phyloP scores from a whole-genome alignment of 148 eudicot species.

The Arbutus unedo region DNA sequence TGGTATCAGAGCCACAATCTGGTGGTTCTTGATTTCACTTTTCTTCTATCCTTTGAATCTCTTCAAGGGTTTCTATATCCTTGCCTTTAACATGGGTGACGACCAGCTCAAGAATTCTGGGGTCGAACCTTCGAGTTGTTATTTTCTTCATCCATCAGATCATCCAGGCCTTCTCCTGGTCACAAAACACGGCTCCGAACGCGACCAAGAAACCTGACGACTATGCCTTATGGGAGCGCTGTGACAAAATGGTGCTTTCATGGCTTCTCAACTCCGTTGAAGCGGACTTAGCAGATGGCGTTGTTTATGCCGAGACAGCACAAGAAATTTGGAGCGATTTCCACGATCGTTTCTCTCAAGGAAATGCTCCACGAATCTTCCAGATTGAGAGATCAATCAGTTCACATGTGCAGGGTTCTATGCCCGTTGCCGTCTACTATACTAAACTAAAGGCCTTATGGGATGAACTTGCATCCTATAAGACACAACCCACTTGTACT shows the following conservation, averaged over 20 bases:
- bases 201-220: too few species aligned
- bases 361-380: background rate
- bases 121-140: background rate
- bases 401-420: background rate
- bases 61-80: background rate
- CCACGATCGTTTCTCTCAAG: background rate
- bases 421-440: background rate
- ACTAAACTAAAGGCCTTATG: background rate
- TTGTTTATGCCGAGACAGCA: background rate
- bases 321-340: background rate
- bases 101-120: background rate
- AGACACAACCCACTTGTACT: background rate
- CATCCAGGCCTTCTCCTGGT: background rate
- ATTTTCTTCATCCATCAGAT: background rate
- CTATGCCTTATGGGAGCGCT: background rate
- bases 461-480: background rate
- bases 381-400: background rate
- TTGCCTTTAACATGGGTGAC: background rate
- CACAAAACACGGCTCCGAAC: background rate
- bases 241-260: background rate
- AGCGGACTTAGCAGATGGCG: background rate
- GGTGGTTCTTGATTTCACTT: background rate
- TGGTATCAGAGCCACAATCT: background rate
- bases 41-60: too few species aligned
- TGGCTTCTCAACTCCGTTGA: background rate